Conservation (phyloP, 768 basidiomycete genomes). For the Gloeostereum incarnatum region DNA sequence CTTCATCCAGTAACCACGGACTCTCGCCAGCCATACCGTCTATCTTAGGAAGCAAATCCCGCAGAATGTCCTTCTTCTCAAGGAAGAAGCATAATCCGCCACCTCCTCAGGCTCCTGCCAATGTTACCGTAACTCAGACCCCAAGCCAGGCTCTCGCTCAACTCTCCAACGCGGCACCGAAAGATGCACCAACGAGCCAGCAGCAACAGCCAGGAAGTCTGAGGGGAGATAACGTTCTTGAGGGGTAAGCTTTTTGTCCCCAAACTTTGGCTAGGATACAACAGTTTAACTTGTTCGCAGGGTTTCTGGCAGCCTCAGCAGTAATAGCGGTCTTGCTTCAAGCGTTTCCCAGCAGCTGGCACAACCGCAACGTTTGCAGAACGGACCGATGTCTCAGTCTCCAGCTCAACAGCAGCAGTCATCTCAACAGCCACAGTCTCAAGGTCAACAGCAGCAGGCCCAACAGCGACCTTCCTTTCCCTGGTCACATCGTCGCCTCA, state of each 20-base stretch:
- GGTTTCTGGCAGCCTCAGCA: slow-evolving; percentile 5
- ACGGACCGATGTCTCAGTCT: too few species aligned
- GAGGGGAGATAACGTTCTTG: slow-evolving; percentile 12
- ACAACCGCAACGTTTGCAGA: slow-evolving; percentile 14
- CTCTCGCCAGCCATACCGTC: slow-evolving; percentile 69
- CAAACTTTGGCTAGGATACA: background rate
- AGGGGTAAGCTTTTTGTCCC: slow-evolving; percentile 22
- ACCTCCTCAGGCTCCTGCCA: slow-evolving; percentile 30
- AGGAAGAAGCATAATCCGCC: slow-evolving; percentile 70
- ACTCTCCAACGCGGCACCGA: slow-evolving; percentile 23
- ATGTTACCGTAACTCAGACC: slow-evolving; percentile 52
- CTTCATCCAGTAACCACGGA: too few species aligned
- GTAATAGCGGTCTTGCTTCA: slow-evolving; percentile 1
- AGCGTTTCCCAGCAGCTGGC: slow-evolving; percentile 7
- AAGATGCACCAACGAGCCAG: slow-evolving; percentile 13
- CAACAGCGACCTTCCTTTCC: slow-evolving; percentile 61
- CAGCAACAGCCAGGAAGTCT: slow-evolving; percentile 18
- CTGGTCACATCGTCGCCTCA: slow-evolving; percentile 73
- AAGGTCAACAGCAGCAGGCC: slow-evolving; percentile 19
- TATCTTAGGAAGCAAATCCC: slow-evolving; percentile 45
- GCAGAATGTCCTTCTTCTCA: slow-evolving; percentile 92
- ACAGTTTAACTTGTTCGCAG: slow-evolving; percentile 6
- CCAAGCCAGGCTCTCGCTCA: slow-evolving; percentile 64
- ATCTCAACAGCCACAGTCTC: slow-evolving; percentile 20
- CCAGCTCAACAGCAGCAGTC: slow-evolving; percentile 23